Conservation (phyloP, 2,329 filamentous ascomycete species). For the Allantophomopsis cytisporea region DNA sequence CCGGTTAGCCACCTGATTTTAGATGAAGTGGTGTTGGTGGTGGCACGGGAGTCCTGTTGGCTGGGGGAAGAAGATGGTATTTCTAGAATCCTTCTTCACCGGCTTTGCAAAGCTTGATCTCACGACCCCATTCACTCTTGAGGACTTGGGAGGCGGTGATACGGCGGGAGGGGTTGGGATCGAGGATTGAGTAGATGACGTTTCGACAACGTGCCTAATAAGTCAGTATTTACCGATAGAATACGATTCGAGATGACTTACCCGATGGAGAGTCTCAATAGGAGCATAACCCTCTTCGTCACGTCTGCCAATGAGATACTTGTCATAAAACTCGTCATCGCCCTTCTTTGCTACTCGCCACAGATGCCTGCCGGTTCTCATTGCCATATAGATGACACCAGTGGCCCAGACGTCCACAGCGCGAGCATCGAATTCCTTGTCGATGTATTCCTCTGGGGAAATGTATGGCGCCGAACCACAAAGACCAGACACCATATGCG, state of each 20-base stretch:
- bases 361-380: conserved; percentile 89
- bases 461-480: conserved; percentile 97
- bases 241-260: conserved; percentile 34
- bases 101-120: conserved; percentile 93
- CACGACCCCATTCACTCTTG: conserved; percentile 96
- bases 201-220: conserved; percentile 85
- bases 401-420: conserved; percentile 99
- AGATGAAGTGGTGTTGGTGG: too few species aligned
- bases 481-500: conserved; percentile 94
- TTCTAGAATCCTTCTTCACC: conserved; percentile 82
- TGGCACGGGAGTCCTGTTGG: too few species aligned
- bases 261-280: conserved; percentile 88
- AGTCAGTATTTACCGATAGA: conserved; percentile 5
- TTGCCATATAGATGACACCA: conserved; percentile 99
- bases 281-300: conserved; percentile 94
- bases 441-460: conserved; percentile 88
- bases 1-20: too few species aligned
- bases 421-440: conserved; percentile 90
- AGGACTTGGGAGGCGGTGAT: conserved; percentile 94
- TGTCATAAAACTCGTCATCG: conserved; percentile 92
- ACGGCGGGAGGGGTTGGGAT: conserved; percentile 82
- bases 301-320: conserved; percentile 83
- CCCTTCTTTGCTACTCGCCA: conserved; percentile 97
- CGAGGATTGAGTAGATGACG: conserved; percentile 96
- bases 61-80: too few species aligned